Percentiles rank a stretch among this genome's conserved stretches.
Evolutionary conservation across 2,329 filamentous ascomycete genomes (phyloP).

Genomic region (Exophiala viscosa): DNA sequence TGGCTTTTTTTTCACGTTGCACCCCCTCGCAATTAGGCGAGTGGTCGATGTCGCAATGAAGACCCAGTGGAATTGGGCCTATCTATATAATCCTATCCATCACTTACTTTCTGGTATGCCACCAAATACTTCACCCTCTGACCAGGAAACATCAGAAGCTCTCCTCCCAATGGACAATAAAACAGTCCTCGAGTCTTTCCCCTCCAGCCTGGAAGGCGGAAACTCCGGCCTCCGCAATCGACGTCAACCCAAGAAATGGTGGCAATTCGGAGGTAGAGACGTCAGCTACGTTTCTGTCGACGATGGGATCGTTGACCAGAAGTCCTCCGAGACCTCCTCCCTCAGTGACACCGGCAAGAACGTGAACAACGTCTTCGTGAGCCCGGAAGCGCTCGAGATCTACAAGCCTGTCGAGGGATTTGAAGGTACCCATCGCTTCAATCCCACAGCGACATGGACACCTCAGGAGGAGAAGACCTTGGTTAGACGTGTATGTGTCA

Average conservation of each 20-base stretch:
- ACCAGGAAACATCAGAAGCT: too few species aligned
- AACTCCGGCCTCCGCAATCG: too few species aligned
- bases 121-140: too few species aligned
- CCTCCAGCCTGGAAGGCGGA: too few species aligned
- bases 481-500: slow-evolving; percentile 24
- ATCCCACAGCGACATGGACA: slow-evolving; percentile 32
- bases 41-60: too few species aligned
- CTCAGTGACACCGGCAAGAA: slow-evolving; percentile 18
- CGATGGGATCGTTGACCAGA: slow-evolving; percentile 1
- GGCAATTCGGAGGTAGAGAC: slow-evolving; percentile 21
- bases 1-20: too few species aligned
- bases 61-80: too few species aligned
- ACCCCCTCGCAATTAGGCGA: too few species aligned
- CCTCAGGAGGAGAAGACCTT: slow-evolving; percentile 28
- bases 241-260: slow-evolving; percentile 14
- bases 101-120: too few species aligned
- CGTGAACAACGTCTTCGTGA: slow-evolving; percentile 20
- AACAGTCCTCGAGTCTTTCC: too few species aligned
- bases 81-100: too few species aligned
- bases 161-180: too few species aligned
- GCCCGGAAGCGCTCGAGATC: slow-evolving; percentile 21
- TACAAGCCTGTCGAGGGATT: slow-evolving; percentile 31
- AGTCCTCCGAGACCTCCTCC: slow-evolving; percentile 17
- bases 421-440: slow-evolving; percentile 43
- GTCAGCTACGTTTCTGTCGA: slow-evolving; percentile 22